Evolutionary conservation across 2,329 filamentous ascomycete genomes (phyloP).

Genomic region (Xylariaceae sp.): DNA sequence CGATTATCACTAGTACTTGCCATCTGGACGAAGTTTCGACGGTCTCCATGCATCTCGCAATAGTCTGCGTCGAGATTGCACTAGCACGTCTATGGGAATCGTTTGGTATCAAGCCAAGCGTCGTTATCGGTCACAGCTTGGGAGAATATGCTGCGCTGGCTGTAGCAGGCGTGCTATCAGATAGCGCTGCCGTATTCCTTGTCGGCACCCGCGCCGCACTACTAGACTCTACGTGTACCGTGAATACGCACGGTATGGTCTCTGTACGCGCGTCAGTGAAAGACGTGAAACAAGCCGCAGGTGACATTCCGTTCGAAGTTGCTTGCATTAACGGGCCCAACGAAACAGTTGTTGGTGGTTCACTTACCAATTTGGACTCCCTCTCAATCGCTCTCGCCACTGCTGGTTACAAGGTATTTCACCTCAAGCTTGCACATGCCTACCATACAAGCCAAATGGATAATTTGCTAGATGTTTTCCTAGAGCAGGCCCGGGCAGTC

Average conservation of each 20-base stretch:
- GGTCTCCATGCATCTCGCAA: slow-evolving; percentile 50
- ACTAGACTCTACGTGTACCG: slow-evolving; percentile 65
- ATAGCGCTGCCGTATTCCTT: slow-evolving; percentile 70
- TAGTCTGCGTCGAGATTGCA: slow-evolving; percentile 59
- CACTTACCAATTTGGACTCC: not conserved
- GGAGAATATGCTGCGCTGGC: slow-evolving; percentile 75
- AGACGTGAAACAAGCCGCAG: slow-evolving; percentile 41
- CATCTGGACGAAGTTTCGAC: not conserved
- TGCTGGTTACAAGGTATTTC: slow-evolving; percentile 58
- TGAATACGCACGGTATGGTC: slow-evolving; percentile 67
- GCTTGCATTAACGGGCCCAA: slow-evolving; percentile 70
- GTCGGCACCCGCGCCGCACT: slow-evolving; percentile 70
- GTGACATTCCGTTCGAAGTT: slow-evolving; percentile 39
- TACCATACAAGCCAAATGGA: not conserved
- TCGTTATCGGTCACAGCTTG: slow-evolving; percentile 66
- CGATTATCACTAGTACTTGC: slow-evolving; percentile 27
- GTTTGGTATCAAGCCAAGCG: slow-evolving; percentile 57
- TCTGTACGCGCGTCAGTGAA: slow-evolving; percentile 55
- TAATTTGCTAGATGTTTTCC: not conserved
- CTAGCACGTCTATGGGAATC: slow-evolving; percentile 57
- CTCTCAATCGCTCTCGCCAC: not conserved
- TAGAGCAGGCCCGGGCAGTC: not conserved
- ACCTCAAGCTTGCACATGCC: not conserved
- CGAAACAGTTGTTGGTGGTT: slow-evolving; percentile 65
- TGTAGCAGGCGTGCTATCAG: slow-evolving; percentile 71